Conservation (phyloP, 768 basidiomycete species). For the Ramaria sp. region DNA sequence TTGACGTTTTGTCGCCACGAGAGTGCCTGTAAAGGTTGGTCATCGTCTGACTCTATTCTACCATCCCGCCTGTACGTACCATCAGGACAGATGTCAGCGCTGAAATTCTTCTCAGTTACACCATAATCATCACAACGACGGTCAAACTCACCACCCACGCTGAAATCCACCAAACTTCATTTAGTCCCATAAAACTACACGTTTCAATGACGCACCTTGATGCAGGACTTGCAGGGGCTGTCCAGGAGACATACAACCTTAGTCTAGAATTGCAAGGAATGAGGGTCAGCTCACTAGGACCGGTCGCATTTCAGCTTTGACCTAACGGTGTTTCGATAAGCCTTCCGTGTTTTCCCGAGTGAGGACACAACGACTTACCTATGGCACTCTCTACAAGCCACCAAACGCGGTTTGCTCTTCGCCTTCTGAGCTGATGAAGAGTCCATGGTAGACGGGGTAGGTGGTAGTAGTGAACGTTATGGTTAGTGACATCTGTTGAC, state of each 20-base stretch:
- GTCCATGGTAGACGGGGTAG: not conserved
- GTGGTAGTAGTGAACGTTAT: not conserved
- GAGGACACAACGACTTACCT: too few species aligned
- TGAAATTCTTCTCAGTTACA: not conserved
- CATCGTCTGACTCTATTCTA: not conserved
- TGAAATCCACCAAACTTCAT: not conserved
- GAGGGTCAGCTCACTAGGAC: not conserved
- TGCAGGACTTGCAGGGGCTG: slow-evolving; percentile 9
- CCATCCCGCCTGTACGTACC: not conserved
- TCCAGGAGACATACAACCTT: not conserved
- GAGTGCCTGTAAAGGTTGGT: not conserved
- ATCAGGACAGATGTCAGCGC: slow-evolving; percentile 9
- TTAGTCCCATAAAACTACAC: not conserved
- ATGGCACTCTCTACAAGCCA: slow-evolving; percentile 7
- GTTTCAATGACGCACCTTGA: not conserved
- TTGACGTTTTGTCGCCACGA: slow-evolving; percentile 9
- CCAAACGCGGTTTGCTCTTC: slow-evolving; percentile 6
- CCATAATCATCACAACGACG: not conserved
- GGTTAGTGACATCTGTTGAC: not conserved
- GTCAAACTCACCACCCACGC: slow-evolving; percentile 9
- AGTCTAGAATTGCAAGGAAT: not conserved
- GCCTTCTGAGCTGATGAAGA: not conserved
- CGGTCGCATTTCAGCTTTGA: slow-evolving; percentile 8
- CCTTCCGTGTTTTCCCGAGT: not conserved
- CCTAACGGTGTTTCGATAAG: not conserved